Evolutionary conservation across 176 grass and related monocot species (phyloP).

Genomic region (Luzula sylvatica): DNA sequence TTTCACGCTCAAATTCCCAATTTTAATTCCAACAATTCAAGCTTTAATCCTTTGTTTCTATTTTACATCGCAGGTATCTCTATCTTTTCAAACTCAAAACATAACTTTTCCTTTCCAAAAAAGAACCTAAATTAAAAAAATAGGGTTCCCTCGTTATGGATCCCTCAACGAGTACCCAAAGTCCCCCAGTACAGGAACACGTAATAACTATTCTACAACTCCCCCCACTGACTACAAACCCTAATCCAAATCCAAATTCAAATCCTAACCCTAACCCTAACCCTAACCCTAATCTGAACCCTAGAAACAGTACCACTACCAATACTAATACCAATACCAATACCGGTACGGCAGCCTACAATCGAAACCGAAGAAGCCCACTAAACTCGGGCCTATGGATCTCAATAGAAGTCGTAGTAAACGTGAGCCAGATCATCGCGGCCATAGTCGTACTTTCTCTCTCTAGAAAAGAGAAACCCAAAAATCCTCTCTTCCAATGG

Average conservation of each 20-base stretch:
- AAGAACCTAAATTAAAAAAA: background rate
- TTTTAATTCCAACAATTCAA: too few species aligned
- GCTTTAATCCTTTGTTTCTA: too few species aligned
- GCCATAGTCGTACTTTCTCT: conserved; percentile 60
- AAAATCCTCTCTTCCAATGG: conserved; percentile 83
- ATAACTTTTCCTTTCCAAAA: background rate
- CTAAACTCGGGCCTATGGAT: conserved; percentile 98
- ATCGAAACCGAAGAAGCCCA: conserved; percentile 55
- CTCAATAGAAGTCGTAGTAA: conserved; percentile 85
- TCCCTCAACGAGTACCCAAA: conserved; percentile 9
- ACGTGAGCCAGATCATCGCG: conserved; percentile 85
- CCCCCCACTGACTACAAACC: conserved; percentile 22
- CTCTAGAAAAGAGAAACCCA: conserved; percentile 65
- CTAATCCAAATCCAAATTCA: conserved; percentile 25
- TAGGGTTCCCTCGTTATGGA: conserved; percentile 5
- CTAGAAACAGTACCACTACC: conserved; percentile 34
- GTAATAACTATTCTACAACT: conserved; percentile 44
- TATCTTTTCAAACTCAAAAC: background rate
- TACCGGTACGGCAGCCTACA: conserved; percentile 14
- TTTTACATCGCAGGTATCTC: background rate
- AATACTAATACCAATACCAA: conserved; percentile 12
- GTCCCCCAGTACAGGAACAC: conserved; percentile 29
- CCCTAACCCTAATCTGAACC: conserved; percentile 28
- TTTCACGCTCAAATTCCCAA: too few species aligned
- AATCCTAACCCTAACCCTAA: background rate